Conservation (phyloP, 1,284 basidiomycete genomes). For the Phenoliferia sp. region DNA sequence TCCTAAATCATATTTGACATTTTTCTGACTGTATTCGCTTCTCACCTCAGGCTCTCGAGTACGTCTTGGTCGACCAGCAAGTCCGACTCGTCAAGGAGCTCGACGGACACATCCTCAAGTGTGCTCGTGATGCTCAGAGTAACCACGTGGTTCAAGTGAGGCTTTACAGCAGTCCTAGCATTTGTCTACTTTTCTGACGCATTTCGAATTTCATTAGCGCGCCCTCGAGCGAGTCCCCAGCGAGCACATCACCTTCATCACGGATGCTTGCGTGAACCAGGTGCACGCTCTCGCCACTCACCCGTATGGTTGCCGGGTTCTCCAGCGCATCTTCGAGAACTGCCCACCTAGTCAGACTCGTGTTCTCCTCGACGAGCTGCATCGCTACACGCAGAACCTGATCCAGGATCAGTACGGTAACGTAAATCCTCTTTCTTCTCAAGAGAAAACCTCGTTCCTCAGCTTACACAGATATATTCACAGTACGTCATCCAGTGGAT, state of each 20-base stretch:
- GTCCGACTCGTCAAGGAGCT: constrained; percentile 70
- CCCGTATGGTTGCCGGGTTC: constrained; percentile 89
- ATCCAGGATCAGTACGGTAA: constrained; percentile 46
- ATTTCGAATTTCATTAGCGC: too few species aligned
- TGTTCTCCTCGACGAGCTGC: constrained; percentile 77
- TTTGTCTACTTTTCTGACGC: too few species aligned
- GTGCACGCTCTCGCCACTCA: constrained; percentile 83
- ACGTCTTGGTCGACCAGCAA: constrained; percentile 71
- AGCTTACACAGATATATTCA: not conserved
- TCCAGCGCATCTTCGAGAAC: constrained; percentile 88
- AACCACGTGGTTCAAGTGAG: constrained; percentile 72
- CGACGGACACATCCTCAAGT: constrained; percentile 72
- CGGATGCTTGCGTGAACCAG: constrained; percentile 67
- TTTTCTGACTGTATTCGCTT: too few species aligned
- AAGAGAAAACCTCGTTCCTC: not conserved
- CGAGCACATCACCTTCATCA: constrained; percentile 68
- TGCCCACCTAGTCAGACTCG: constrained; percentile 61
- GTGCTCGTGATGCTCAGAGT: constrained; percentile 88
- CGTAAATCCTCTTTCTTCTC: constrained; percentile 1
- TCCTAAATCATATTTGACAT: not conserved
- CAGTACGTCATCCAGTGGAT: constrained; percentile 66
- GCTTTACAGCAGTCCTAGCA: constrained; percentile 24
- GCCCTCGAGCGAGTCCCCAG: constrained; percentile 74
- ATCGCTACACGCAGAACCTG: constrained; percentile 24
- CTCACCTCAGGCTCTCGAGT: constrained; percentile 88